Percentiles rank a stretch among this genome's conserved stretches.
Evolutionary conservation across 768 basidiomycete genomes (phyloP).

Genomic region (Trametes elegans): DNA sequence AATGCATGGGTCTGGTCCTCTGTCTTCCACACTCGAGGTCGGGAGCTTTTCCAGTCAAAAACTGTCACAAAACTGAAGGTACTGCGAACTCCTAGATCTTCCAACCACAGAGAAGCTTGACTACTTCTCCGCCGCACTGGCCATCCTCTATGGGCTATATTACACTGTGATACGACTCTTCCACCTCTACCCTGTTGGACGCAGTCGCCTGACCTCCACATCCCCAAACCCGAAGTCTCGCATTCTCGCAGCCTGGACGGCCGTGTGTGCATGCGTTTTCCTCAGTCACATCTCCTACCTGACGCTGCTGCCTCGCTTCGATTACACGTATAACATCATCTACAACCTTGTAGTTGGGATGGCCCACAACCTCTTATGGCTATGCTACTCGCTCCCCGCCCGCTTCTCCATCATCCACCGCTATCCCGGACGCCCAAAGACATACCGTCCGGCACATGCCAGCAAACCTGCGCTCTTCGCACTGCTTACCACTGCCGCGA

Average conservation of each 20-base stretch:
- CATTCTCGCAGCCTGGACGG: conserved; percentile 40
- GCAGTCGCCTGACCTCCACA: conserved; percentile 24
- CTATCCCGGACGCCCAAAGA: conserved; percentile 51
- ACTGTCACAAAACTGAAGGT: conserved; percentile 6
- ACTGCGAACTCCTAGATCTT: conserved; percentile 52
- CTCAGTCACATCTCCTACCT: conserved; percentile 79
- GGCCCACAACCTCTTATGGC: conserved; percentile 80
- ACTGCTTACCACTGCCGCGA: conserved; percentile 68
- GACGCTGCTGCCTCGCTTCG: conserved; percentile 71
- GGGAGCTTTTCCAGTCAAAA: conserved; percentile 25
- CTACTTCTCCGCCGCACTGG: conserved; percentile 90
- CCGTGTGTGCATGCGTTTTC: conserved; percentile 54
- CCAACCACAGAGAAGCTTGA: conserved; percentile 86
- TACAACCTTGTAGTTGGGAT: conserved; percentile 80
- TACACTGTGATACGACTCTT: conserved; percentile 74
- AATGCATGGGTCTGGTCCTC: conserved; percentile 94
- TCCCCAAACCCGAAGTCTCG: conserved; percentile 10
- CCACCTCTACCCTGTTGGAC: conserved; percentile 56
- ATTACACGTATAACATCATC: conserved; percentile 90
- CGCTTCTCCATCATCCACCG: conserved; percentile 47
- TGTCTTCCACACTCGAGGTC: conserved; percentile 92
- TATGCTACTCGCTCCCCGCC: conserved; percentile 61
- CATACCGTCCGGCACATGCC: conserved; percentile 58
- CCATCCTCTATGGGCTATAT: conserved; percentile 81
- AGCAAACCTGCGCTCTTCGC: conserved; percentile 60